Evolutionary conservation across 2,329 filamentous ascomycete genomes (phyloP).

Genomic region (Microdochium trichocladiopsis): DNA sequence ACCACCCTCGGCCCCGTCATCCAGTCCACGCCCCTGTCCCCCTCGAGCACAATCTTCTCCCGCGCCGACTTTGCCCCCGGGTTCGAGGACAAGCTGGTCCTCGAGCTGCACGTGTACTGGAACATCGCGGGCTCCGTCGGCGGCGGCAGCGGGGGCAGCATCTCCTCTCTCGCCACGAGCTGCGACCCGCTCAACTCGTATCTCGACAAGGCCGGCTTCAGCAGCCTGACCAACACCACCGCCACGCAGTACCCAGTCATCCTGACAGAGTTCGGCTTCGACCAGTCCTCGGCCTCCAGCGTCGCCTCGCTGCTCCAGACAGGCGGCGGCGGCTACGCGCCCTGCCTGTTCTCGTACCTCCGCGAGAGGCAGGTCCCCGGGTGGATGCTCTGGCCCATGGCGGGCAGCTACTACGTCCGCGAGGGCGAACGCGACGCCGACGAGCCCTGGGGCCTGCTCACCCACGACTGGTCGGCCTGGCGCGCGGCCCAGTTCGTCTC

Average conservation of each 20-base stretch:
- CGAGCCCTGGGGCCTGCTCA: conserved; percentile 49
- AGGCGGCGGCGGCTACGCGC: conserved; percentile 36
- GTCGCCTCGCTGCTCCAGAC: background rate
- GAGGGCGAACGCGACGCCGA: conserved; percentile 45
- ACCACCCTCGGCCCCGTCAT: conserved; percentile 45
- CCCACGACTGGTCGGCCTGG: conserved; percentile 47
- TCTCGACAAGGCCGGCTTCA: conserved; percentile 45
- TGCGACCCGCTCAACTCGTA: conserved; percentile 38
- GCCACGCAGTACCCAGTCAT: conserved; percentile 27
- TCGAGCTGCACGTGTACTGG: conserved; percentile 57
- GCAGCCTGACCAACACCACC: conserved; percentile 9
- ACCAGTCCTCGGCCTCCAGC: conserved; percentile 27
- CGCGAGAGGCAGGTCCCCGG: conserved; percentile 36
- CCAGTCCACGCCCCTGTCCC: conserved; percentile 28
- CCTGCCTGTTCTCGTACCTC: conserved; percentile 42
- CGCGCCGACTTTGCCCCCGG: conserved; percentile 35
- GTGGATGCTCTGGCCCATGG: conserved; percentile 53
- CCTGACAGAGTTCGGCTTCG: conserved; percentile 49
- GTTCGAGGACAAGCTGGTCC: conserved; percentile 46
- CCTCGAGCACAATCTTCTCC: background rate
- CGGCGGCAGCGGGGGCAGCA: background rate
- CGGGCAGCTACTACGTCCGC: conserved; percentile 51
- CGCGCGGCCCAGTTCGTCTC: conserved; percentile 34
- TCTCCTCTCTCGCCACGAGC: conserved; percentile 22
- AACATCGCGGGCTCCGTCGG: conserved; percentile 16